Base-by-base conservation (phyloP, 176 grass and related monocot species). In the Saccharum officinarum region DNA sequence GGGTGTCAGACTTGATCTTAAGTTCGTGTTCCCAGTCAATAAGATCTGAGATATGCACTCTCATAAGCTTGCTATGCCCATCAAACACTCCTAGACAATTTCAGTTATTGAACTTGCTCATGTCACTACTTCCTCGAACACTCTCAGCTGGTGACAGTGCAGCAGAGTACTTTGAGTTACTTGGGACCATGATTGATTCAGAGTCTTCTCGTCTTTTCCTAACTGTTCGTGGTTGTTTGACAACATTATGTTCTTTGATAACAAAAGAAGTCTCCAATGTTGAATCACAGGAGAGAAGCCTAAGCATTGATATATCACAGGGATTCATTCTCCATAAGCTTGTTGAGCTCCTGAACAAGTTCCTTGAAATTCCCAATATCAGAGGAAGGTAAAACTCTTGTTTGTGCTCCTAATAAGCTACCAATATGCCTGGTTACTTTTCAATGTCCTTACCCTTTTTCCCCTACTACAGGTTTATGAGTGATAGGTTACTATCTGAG, bases 21-120 rank as follows among this genome's bases (percentile, higher is more conserved):
- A 98, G 93, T 92, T 94, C 96, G 11, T 98, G 96, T 87, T 98
- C 96, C 64, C 96, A 95, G 78, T 98, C 96, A 61, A 98, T 98
- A 88, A 92, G 96, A 80, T 95, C 93, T 73, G 93, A 98, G 86
- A 94, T 95, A 66, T 98, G 92, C 78, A 95, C 69, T 77, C 91
- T 98, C 67, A 86, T 98, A 85, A 94, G 83, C 82, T 88, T 98
- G 82, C 75, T 98, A 68, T 98, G 93, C 86, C 93, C 93, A 77
- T 86, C 87, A 28, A 95, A 86, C 76, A 94, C 96, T 40, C 80
- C 93, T 40, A 93, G 93, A 73, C 83, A 92, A 40, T 95, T 93
- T 80, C 96, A 98, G 80, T 90, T 98, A 81, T 85, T 98, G 78
- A 98, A 98, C 79, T 92, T 98, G 69, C 89, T 98, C 22, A 93